Conservation (phyloP, 2,329 filamentous ascomycete species). For the Fusarium aywerte region DNA sequence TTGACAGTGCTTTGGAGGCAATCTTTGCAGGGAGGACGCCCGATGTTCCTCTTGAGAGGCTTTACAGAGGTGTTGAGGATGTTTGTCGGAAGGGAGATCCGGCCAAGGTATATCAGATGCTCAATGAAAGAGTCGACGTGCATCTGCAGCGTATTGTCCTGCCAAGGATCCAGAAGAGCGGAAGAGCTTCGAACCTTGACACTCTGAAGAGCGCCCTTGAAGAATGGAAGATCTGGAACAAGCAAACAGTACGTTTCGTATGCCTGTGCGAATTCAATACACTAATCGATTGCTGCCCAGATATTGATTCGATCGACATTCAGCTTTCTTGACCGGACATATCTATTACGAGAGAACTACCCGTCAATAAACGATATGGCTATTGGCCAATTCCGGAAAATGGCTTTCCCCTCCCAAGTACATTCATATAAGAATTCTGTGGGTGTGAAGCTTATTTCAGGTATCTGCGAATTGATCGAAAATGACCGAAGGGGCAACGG, state of each 20-base stretch:
- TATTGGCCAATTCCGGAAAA: constrained; percentile 77
- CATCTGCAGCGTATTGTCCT: constrained; percentile 74
- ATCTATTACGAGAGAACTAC: constrained; percentile 77
- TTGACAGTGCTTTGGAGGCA: constrained; percentile 76
- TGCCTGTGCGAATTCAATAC: background rate
- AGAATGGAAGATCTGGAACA: constrained; percentile 82
- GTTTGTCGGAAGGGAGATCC: constrained; percentile 83
- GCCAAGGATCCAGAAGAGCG: constrained; percentile 61
- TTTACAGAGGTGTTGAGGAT: constrained; percentile 93
- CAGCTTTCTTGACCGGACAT: constrained; percentile 92
- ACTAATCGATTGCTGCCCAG: constrained; percentile 53
- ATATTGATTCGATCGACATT: constrained; percentile 86
- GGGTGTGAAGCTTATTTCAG: constrained; percentile 50
- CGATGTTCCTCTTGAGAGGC: constrained; percentile 80
- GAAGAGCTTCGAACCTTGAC: constrained; percentile 67
- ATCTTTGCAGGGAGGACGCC: constrained; percentile 76
- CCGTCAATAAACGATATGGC: constrained; percentile 84
- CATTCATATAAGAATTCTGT: constrained; percentile 34
- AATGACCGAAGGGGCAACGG: constrained; percentile 71
- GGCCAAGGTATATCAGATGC: constrained; percentile 71
- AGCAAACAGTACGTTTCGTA: constrained; percentile 70
- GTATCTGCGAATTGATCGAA: constrained; percentile 80
- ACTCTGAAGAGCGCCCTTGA: constrained; percentile 66
- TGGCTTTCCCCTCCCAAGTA: constrained; percentile 56
- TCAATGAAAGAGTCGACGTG: constrained; percentile 72